Percentiles rank a stretch among this genome's conserved stretches.
Conservation (phyloP, 768 basidiomycete species). For the Cubamyces lactineus region DNA sequence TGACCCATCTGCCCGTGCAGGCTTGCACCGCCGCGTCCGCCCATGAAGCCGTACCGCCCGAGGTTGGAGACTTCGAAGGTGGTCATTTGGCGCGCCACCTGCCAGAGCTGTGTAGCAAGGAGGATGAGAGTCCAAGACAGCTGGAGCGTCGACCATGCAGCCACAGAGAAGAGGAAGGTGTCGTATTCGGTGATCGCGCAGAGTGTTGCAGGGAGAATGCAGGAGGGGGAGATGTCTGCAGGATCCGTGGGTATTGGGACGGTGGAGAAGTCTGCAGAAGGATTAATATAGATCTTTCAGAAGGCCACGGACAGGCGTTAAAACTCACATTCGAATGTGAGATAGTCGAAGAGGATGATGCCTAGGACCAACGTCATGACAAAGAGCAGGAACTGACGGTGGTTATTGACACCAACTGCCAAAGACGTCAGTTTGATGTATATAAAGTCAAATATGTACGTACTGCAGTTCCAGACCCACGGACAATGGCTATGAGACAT, state of each 20-base stretch:
- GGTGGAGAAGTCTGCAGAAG: constrained; percentile 56
- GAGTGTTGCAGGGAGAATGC: constrained; percentile 66
- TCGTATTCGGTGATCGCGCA: constrained; percentile 77
- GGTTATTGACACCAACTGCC: constrained; percentile 88
- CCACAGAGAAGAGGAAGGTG: constrained; percentile 82
- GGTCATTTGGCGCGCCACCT: constrained; percentile 92
- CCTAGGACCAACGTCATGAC: constrained; percentile 84
- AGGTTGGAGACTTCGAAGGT: constrained; percentile 95
- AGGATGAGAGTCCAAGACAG: constrained; percentile 94
- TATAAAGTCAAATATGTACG: constrained; percentile 29
- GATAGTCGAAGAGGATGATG: constrained; percentile 79
- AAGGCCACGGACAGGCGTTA: too few relatives aligned
- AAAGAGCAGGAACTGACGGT: constrained; percentile 95
- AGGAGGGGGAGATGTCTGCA: constrained; percentile 54
- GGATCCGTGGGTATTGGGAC: constrained; percentile 41
- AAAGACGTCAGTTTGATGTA: constrained; percentile 12
- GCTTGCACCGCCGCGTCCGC: constrained; percentile 77
- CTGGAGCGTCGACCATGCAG: constrained; percentile 88
- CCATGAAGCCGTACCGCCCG: constrained; percentile 96
- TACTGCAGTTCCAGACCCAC: constrained; percentile 99
- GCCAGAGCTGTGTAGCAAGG: constrained; percentile 86
- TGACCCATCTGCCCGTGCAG: constrained; percentile 79
- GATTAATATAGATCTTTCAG: background rate
- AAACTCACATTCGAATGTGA: constrained; percentile 78
- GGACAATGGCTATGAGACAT: constrained; percentile 78